Percentiles rank a stretch among this genome's conserved stretches.
phyloP scores from a whole-genome alignment of 2,329 filamentous ascomycete species.

The Paecilomyces dactylethromorphus region DNA sequence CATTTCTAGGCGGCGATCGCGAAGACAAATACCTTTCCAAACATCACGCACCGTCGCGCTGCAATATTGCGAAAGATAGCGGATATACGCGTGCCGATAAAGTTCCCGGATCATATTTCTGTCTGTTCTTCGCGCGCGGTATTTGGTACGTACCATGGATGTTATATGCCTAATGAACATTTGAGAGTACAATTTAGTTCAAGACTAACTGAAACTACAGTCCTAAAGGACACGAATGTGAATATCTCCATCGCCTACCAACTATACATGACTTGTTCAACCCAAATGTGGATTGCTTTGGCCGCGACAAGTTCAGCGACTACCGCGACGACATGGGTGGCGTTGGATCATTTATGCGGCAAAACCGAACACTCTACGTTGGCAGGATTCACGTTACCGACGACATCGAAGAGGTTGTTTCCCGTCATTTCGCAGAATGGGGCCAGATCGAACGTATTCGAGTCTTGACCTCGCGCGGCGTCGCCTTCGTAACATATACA shows the following conservation, averaged over 20 bases:
- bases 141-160: constrained; percentile 40
- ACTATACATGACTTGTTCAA: constrained; percentile 84
- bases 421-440: constrained; percentile 95
- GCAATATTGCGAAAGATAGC: constrained; percentile 73
- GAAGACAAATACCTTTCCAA: constrained; percentile 87
- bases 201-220: constrained; percentile 7
- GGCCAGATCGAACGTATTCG: constrained; percentile 82
- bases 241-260: constrained; percentile 86
- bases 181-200: background rate
- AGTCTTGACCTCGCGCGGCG: constrained; percentile 80
- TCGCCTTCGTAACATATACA: constrained; percentile 89
- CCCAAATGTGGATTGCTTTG: constrained; percentile 91
- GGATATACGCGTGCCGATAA: constrained; percentile 75
- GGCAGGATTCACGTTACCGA: constrained; percentile 92
- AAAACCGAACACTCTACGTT: constrained; percentile 90
- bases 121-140: constrained; percentile 82
- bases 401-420: constrained; percentile 93
- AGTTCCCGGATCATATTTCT: constrained; percentile 79
- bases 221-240: constrained; percentile 85
- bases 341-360: constrained; percentile 85
- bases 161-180: background rate
- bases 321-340: constrained; percentile 98
- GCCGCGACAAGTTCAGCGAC: constrained; percentile 83
- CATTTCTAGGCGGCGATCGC: constrained; percentile 63
- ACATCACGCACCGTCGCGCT: constrained; percentile 74